Conservation (phyloP, 768 basidiomycete species). For the Mycena leptocephala region DNA sequence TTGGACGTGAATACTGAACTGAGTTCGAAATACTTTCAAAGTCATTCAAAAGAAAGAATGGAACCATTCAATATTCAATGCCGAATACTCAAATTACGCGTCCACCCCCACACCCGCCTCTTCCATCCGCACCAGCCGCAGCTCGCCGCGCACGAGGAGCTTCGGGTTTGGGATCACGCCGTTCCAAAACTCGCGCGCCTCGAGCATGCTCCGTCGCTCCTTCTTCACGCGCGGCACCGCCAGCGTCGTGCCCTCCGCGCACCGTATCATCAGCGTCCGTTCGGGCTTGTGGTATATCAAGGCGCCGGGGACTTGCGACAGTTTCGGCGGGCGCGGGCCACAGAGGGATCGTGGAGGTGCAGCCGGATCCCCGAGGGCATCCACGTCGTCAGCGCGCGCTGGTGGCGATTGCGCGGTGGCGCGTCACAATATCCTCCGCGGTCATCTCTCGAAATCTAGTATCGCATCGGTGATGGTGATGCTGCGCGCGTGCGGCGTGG, state of each 20-base stretch:
- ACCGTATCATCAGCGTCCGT: constrained; percentile 67
- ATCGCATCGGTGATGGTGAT: constrained; percentile 69
- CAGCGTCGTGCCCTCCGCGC: constrained; percentile 68
- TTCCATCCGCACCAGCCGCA: constrained; percentile 9
- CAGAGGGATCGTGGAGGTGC: constrained; percentile 56
- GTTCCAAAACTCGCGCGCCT: constrained; percentile 86
- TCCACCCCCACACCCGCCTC: background rate
- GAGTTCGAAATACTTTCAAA: no score
- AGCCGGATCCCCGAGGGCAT: constrained; percentile 53
- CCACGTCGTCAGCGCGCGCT: constrained; percentile 59
- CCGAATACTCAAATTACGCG: no score
- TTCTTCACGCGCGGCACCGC: constrained; percentile 73
- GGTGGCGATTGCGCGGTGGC: constrained; percentile 80
- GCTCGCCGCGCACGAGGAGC: constrained; percentile 26
- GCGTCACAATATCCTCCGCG: constrained; percentile 68
- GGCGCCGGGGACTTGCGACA: constrained; percentile 37
- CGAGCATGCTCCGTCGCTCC: constrained; percentile 65
- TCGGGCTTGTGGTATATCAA: constrained; percentile 59
- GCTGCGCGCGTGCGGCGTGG: constrained; percentile 68
- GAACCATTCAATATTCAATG: no score
- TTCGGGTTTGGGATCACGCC: constrained; percentile 55
- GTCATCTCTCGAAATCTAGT: constrained; percentile 73
- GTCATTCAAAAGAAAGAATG: no score
- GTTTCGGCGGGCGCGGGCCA: constrained; percentile 8
- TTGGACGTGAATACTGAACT: no score